Percentiles rank a stretch among this genome's conserved stretches.
Evolutionary conservation across 78 protist species (phyloP).

Genomic region (Fonticula alba): DNA sequence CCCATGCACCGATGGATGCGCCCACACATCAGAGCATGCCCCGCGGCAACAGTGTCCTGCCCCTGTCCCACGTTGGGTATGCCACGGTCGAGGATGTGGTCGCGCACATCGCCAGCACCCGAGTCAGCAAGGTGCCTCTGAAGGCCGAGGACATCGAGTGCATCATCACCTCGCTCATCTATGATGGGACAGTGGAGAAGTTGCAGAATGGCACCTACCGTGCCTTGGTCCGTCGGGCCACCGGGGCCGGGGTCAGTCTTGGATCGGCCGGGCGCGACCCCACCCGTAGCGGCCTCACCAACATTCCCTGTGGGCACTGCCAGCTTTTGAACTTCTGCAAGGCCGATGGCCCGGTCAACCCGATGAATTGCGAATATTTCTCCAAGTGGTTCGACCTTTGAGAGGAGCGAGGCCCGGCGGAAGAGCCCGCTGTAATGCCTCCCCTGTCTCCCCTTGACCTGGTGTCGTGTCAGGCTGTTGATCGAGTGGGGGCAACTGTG

Average conservation of each 20-base stretch:
- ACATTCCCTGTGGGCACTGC: constrained; percentile 45
- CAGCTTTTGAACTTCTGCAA: constrained; percentile 29
- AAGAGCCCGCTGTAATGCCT: no score
- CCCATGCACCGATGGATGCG: no score
- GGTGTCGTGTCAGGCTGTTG: no score
- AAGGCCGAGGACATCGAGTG: background rate
- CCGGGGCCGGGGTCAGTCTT: constrained; percentile 15
- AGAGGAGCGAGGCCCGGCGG: no score
- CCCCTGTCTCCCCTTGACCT: no score
- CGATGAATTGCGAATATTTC: constrained; percentile 30
- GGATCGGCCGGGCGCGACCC: constrained; percentile 20
- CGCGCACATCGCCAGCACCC: constrained; percentile 1
- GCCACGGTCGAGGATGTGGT: constrained; percentile 6
- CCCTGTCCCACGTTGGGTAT: background rate
- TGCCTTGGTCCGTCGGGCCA: background rate
- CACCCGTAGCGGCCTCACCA: constrained; percentile 19
- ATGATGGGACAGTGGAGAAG: background rate
- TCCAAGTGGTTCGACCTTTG: constrained; percentile 17
- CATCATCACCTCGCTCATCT: background rate
- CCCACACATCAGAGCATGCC: no score
- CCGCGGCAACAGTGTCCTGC: constrained; percentile 1
- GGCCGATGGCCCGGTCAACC: constrained; percentile 25
- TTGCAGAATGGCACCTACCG: background rate
- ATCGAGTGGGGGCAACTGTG: no score
- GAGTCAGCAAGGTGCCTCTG: constrained; percentile 7